Conservation (phyloP, 768 basidiomycete genomes). For the Phylloporus rhodoxanthus region DNA sequence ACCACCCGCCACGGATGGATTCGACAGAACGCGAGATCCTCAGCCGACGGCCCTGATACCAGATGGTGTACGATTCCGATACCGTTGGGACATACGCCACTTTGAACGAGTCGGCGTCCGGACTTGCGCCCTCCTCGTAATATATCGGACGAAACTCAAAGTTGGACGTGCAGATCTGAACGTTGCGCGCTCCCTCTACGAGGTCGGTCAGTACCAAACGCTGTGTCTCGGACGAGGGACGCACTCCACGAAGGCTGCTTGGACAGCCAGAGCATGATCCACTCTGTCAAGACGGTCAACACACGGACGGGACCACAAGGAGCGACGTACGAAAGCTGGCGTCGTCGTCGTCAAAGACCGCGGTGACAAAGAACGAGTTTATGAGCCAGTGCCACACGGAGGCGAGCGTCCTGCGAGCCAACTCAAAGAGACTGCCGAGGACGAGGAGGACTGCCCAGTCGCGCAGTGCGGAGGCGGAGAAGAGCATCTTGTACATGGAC, state of each 20-base stretch:
- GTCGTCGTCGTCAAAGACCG: slow-evolving; percentile 55
- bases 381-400: slow-evolving; percentile 39
- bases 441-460: slow-evolving; percentile 64
- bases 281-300: slow-evolving; percentile 37
- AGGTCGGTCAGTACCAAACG: neutral
- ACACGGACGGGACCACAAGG: neutral
- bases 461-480: slow-evolving; percentile 49
- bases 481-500: slow-evolving; percentile 39
- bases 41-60: slow-evolving; percentile 32
- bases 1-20: slow-evolving; percentile 14
- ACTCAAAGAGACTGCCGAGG: slow-evolving; percentile 59
- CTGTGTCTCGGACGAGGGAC: slow-evolving; percentile 14
- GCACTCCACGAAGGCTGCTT: slow-evolving; percentile 54
- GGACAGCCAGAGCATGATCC: slow-evolving; percentile 69
- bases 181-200: slow-evolving; percentile 39
- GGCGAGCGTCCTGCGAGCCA: slow-evolving; percentile 43
- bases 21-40: slow-evolving; percentile 19
- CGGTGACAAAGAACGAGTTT: slow-evolving; percentile 57
- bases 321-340: slow-evolving; percentile 44
- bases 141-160: slow-evolving; percentile 30
- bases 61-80: slow-evolving; percentile 32
- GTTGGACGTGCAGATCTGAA: slow-evolving; percentile 44
- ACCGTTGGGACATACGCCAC: slow-evolving; percentile 31
- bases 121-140: slow-evolving; percentile 19
- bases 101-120: slow-evolving; percentile 21